Evolutionary conservation across 208 protist species (phyloP).

Genomic region (Blastocrithidia nonstop): DNA sequence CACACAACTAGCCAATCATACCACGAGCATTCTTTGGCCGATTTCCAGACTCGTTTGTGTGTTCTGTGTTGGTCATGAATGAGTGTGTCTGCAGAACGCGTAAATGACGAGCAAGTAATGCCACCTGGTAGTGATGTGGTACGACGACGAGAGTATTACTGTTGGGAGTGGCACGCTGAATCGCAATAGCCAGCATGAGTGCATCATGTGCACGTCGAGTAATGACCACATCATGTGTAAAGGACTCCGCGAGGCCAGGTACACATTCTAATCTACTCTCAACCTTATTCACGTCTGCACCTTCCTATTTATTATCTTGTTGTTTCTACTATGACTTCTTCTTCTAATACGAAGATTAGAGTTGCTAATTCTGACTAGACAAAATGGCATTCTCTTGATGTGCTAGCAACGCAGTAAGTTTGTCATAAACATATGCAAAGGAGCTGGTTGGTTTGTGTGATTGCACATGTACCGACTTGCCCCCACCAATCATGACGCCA

Average conservation of each 20-base stretch:
- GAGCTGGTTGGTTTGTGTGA: slow-evolving; percentile 36
- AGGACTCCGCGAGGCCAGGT: slow-evolving; percentile 11
- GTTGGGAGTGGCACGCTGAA: slow-evolving; percentile 8
- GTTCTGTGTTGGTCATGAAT: background rate
- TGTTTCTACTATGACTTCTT: no score
- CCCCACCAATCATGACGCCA: slow-evolving; percentile 62
- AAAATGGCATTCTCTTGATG: no score
- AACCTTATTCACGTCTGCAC: no score
- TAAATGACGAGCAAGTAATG: slow-evolving; percentile 22
- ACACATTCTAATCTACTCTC: no score
- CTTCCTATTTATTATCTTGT: no score
- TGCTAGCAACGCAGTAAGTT: no score
- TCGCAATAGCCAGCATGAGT: slow-evolving; percentile 24
- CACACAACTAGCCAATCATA: slow-evolving; percentile 50
- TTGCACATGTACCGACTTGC: slow-evolving; percentile 48
- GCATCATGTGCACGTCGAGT: slow-evolving; percentile 21
- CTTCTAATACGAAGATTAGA: no score
- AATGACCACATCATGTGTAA: slow-evolving; percentile 28
- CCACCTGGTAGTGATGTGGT: slow-evolving; percentile 57
- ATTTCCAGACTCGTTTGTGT: background rate
- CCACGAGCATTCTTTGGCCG: background rate
- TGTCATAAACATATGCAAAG: no score
- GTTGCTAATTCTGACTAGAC: no score
- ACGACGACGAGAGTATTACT: slow-evolving; percentile 71
- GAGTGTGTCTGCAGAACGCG: slow-evolving; percentile 8